These are phyloP conservation scores for Cyclotella kingstonii DNA, from an alignment of 108 stramenopile species.

Conservation along the genomic window DNA sequence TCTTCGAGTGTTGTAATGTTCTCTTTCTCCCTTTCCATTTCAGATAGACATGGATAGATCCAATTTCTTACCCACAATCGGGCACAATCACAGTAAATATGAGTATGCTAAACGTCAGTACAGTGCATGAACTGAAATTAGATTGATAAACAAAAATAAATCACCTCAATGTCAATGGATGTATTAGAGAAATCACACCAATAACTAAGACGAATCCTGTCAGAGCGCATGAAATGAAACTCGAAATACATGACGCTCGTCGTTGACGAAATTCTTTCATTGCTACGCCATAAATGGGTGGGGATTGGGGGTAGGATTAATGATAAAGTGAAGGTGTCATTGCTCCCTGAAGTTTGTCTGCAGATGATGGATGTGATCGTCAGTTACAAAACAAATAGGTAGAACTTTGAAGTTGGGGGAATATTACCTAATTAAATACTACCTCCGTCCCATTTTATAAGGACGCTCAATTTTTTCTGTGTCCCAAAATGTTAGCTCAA, in stretches of 20 bases:
- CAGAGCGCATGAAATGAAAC: conserved; percentile 18
- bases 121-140: neutral
- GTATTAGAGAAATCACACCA: conserved; percentile 26
- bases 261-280: neutral
- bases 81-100: neutral
- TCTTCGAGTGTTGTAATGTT: conserved; percentile 17
- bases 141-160: neutral
- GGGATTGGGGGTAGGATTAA: neutral
- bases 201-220: conserved; percentile 13
- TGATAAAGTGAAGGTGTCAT: neutral
- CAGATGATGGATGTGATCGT: too few species aligned
- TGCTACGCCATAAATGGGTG: neutral
- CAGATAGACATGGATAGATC: conserved; percentile 39
- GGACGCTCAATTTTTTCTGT: too few species aligned
- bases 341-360: too few species aligned
- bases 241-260: neutral
- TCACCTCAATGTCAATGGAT: conserved; percentile 27
- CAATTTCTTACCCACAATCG: conserved; percentile 6
- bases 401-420: too few species aligned
- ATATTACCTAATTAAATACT: too few species aligned
- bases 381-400: too few species aligned
- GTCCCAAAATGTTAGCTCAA: too few species aligned
- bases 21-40: conserved; percentile 21
- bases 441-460: too few species aligned
- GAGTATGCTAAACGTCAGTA: neutral